These are phyloP conservation scores for Luvunga scandens DNA, from an alignment of 345 rosid species.

Conservation along the genomic window DNA sequence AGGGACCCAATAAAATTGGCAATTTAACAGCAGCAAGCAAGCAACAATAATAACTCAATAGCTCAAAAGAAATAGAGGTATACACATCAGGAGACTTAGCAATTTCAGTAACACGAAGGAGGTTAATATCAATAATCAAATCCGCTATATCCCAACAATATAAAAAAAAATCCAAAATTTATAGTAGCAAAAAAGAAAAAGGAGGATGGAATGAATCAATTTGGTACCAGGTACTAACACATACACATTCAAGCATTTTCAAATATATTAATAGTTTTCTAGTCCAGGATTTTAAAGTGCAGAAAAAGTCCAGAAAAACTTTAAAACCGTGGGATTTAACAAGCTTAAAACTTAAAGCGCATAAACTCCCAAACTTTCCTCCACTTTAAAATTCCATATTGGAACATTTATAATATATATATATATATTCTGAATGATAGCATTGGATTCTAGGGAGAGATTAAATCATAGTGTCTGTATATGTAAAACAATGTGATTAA, in stretches of 20 bases:
- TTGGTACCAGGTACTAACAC: neutral
- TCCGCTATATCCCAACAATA: neutral
- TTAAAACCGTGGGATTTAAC: no score
- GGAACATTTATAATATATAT: no score
- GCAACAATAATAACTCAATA: neutral
- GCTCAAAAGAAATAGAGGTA: neutral
- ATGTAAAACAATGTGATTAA: neutral
- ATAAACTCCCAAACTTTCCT: no score
- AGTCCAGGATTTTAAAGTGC: no score
- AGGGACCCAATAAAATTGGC: neutral
- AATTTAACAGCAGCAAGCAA: neutral
- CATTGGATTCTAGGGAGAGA: neutral
- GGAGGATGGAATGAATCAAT: neutral
- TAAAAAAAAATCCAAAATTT: neutral
- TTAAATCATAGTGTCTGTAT: neutral
- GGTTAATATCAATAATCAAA: neutral
- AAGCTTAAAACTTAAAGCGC: no score
- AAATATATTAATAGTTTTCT: no score
- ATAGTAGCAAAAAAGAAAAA: neutral
- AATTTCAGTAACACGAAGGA: neutral
- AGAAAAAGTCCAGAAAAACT: no score
- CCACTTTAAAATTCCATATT: no score
- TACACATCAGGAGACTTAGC: neutral
- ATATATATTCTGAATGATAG: no score
- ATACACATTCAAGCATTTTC: neutral